Percentiles rank a stretch among this genome's conserved stretches.
Conservation (phyloP, 306 rosid species). For the Phaseolus lunatus region DNA sequence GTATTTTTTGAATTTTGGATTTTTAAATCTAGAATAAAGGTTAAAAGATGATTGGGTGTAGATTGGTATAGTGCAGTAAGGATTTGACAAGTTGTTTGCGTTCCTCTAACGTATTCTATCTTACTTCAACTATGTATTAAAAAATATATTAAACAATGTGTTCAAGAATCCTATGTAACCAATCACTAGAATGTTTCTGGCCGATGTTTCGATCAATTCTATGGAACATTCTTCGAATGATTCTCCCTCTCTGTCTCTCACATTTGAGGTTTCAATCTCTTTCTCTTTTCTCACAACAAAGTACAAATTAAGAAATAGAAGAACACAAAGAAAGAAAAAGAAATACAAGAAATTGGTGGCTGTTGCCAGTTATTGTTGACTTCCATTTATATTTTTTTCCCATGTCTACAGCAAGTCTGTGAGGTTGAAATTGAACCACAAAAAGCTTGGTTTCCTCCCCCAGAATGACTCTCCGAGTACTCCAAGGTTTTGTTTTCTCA, state of each 20-base stretch:
- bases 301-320: background rate
- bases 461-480: slow-evolving; percentile 51
- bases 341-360: background rate
- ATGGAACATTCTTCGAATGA: slow-evolving; percentile 39
- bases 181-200: slow-evolving; percentile 29
- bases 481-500: slow-evolving; percentile 51
- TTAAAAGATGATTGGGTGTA: too few relatives aligned
- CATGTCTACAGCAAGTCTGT: background rate
- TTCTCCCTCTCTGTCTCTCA: slow-evolving; percentile 15
- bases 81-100: too few relatives aligned
- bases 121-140: background rate
- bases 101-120: too few relatives aligned
- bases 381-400: background rate
- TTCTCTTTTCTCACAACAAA: background rate
- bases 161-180: background rate
- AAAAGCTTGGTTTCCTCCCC: background rate
- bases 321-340: background rate
- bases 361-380: slow-evolving; percentile 28
- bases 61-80: too few relatives aligned
- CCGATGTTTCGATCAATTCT: slow-evolving; percentile 45
- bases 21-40: too few relatives aligned
- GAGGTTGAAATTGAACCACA: background rate
- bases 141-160: background rate
- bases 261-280: background rate
- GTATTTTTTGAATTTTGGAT: too few relatives aligned